Evolutionary conservation across 2,329 filamentous ascomycete genomes (phyloP), one percentile per base, ranked within the genome.

Genomic region (Capronia americana): DNA sequence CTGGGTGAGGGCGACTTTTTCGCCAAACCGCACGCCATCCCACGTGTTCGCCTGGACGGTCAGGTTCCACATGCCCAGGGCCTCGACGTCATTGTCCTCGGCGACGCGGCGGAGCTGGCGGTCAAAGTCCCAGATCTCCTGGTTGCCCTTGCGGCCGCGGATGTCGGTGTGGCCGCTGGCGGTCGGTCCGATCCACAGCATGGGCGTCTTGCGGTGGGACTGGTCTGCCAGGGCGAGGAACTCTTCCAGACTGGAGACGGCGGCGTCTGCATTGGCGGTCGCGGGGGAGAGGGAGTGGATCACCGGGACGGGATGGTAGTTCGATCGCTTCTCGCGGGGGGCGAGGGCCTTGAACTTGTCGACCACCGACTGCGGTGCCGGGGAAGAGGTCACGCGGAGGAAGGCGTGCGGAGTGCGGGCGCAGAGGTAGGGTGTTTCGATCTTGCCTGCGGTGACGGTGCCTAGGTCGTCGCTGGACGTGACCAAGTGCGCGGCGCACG

Each of bases 11-110:
- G 77, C 77, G 26, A 81, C 77, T 60, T 75, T 77, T 65, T 77
- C 76, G 2, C 77, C 79, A 70, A 79, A 81, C 59, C 69, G 70
- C 56, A 73, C 72, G 2, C 79, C 79, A 70, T 80, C 78, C 71
- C 69, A 76, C 61, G 76, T 79, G 11, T 70, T 73, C 12, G 77
- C 79, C 65, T 81, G 78, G 44, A 80, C 65, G 0, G 79, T 82
- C 58, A 79, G 71, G 71, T 82, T 82, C 69, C 78, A 82, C 75
- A 82, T 76, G 10, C 75, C 75, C 59, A 83, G 68, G 20, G 78
- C 71, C 57, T 82, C 81, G 63, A 81, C 73, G 23, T 77, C 76
- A 64, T 74, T 75, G 6, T 72, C 69, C 23, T 68, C 73, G 1
- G 79, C 79, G 26, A 76, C 74, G 50, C 70, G 64, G 38, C 60